Evolutionary conservation across 345 rosid species (phyloP).

Genomic region (Capsella bursapastoris): DNA sequence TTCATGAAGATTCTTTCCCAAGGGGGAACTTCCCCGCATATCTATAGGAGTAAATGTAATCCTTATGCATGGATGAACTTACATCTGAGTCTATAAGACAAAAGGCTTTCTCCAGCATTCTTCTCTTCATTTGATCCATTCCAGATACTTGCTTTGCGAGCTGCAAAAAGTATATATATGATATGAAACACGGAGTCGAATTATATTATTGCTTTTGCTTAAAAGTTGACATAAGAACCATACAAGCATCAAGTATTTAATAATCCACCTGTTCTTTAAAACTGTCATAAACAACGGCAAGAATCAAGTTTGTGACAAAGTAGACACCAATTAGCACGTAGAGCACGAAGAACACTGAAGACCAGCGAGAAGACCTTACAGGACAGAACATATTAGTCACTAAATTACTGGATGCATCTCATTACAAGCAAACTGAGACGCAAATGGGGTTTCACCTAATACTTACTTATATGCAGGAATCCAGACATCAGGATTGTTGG

Average conservation of each 20-base stretch:
- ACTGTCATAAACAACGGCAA: slow-evolving; percentile 97
- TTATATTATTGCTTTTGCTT: neutral
- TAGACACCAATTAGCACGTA: slow-evolving; percentile 90
- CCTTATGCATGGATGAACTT: slow-evolving; percentile 44
- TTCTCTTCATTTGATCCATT: slow-evolving; percentile 71
- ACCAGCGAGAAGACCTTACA: slow-evolving; percentile 91
- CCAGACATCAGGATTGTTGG: slow-evolving; percentile 99
- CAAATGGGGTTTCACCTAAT: slow-evolving; percentile 21
- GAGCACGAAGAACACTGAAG: slow-evolving; percentile 72
- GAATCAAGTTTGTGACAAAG: slow-evolving; percentile 96
- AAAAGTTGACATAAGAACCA: slow-evolving; percentile 12
- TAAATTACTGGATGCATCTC: slow-evolving; percentile 27
- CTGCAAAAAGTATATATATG: slow-evolving; percentile 48
- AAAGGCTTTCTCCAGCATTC: slow-evolving; percentile 79
- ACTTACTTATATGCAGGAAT: slow-evolving; percentile 97
- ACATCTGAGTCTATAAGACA: slow-evolving; percentile 75
- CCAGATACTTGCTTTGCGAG: slow-evolving; percentile 87
- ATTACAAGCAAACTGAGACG: slow-evolving; percentile 12
- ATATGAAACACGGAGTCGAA: slow-evolving; percentile 11
- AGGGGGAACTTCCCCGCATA: slow-evolving; percentile 10
- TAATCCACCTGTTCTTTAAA: slow-evolving; percentile 84
- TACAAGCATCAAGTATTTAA: slow-evolving; percentile 10
- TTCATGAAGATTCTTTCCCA: neutral
- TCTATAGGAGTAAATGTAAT: slow-evolving; percentile 28
- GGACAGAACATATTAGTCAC: slow-evolving; percentile 35